Evolutionary conservation across 1,284 basidiomycete species (phyloP).

Genomic region (Pseudozyma thailandica): DNA sequence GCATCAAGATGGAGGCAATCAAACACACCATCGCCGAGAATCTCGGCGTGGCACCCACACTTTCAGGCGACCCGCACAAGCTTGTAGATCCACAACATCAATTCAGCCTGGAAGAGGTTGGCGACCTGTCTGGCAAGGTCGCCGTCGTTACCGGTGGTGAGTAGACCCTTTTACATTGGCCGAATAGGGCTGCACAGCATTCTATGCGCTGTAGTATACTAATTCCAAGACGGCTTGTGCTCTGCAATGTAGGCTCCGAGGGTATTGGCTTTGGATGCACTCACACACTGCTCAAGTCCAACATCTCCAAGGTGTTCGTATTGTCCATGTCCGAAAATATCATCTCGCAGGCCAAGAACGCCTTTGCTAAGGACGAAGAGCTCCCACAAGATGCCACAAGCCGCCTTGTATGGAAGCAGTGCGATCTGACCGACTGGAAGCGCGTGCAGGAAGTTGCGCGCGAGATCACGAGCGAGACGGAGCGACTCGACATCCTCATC

Average conservation of each 20-base stretch:
- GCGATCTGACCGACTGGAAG: constrained; percentile 35
- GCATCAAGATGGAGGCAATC: constrained; percentile 16
- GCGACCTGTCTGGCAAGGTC: constrained; percentile 24
- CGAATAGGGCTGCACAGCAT: too few relatives aligned
- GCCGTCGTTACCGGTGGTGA: constrained; percentile 24
- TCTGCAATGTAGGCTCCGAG: constrained; percentile 17
- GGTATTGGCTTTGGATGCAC: constrained; percentile 34
- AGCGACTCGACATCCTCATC: constrained; percentile 30
- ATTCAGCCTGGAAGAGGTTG: constrained; percentile 20
- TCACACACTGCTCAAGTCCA: constrained; percentile 29
- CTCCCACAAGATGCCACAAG: constrained; percentile 6
- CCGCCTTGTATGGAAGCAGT: constrained; percentile 26
- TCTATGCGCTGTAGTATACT: too few relatives aligned
- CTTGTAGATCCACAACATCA: constrained; percentile 23
- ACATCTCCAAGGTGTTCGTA: constrained; percentile 28
- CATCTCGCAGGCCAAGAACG: constrained; percentile 22
- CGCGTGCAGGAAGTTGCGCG: constrained; percentile 24
- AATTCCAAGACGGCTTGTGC: neutral
- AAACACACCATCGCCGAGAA: constrained; percentile 29
- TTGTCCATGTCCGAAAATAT: constrained; percentile 30
- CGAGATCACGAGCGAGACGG: constrained; percentile 22
- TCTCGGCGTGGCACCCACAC: constrained; percentile 25
- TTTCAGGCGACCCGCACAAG: constrained; percentile 25
- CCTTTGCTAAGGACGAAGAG: constrained; percentile 23
- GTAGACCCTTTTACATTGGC: neutral